Conservation (phyloP, 495 filamentous ascomycete species). For the Evansstolkia leycettana region DNA sequence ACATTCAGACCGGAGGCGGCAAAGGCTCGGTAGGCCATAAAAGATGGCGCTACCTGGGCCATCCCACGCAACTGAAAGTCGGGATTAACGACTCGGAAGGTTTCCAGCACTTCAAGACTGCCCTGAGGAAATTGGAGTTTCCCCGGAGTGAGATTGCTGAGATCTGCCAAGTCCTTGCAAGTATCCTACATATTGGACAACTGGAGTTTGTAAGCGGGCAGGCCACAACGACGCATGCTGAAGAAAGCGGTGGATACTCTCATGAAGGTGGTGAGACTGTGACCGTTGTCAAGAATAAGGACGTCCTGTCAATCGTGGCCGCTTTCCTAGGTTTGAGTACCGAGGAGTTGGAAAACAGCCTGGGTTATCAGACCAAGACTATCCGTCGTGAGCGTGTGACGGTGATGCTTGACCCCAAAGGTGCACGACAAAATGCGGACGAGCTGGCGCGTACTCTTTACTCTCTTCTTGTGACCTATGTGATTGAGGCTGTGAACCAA, state of each 20-base stretch:
- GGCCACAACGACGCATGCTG: slow-evolving; percentile 61
- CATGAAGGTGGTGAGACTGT: slow-evolving; percentile 83
- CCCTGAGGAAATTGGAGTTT: slow-evolving; percentile 86
- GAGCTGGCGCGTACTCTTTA: slow-evolving; percentile 89
- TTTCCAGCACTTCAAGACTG: slow-evolving; percentile 96
- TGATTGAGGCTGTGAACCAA: slow-evolving; percentile 88
- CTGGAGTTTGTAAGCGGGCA: slow-evolving; percentile 78
- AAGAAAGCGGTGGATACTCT: slow-evolving; percentile 91
- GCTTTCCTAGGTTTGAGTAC: slow-evolving; percentile 80
- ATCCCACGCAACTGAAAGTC: slow-evolving; percentile 91
- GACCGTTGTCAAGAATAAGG: slow-evolving; percentile 86
- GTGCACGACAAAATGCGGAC: slow-evolving; percentile 83
- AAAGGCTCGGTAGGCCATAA: slow-evolving; percentile 49
- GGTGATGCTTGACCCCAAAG: slow-evolving; percentile 88
- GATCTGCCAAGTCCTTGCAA: slow-evolving; percentile 85
- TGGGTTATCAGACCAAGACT: slow-evolving; percentile 93
- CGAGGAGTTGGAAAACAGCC: slow-evolving; percentile 69
- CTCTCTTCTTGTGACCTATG: slow-evolving; percentile 85
- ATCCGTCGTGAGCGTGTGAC: slow-evolving; percentile 91
- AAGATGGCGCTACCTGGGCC: slow-evolving; percentile 90
- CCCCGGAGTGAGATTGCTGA: slow-evolving; percentile 88
- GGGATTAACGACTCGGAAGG: slow-evolving; percentile 92
- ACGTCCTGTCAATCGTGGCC: slow-evolving; percentile 72
- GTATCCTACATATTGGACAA: slow-evolving; percentile 89
- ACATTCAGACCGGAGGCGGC: slow-evolving; percentile 24